Evolutionary conservation across 306 rosid species (phyloP).

Genomic region (Cajanus cajan): DNA sequence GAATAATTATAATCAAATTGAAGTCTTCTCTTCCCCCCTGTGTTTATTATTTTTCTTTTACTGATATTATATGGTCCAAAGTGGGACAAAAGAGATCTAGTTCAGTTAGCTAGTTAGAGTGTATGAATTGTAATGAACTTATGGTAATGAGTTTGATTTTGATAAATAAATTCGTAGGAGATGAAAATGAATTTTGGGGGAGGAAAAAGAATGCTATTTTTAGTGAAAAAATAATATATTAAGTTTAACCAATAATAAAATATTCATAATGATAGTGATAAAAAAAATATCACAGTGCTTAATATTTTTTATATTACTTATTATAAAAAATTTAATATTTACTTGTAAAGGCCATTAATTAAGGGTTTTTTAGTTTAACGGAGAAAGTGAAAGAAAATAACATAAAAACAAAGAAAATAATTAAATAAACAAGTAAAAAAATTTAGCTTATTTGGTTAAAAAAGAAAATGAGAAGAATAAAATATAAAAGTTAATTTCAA

Average conservation of each 20-base stretch:
- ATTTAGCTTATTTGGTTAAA: too few relatives aligned
- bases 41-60: background rate
- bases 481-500: too few relatives aligned
- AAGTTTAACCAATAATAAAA: background rate
- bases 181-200: too few relatives aligned
- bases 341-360: background rate
- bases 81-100: background rate
- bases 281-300: background rate
- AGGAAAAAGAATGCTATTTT: background rate
- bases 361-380: too few relatives aligned
- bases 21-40: background rate
- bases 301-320: background rate
- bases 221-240: background rate
- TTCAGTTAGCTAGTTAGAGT: too few relatives aligned
- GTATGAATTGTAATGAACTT: too few relatives aligned
- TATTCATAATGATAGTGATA: background rate
- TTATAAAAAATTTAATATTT: background rate
- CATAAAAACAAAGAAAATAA: too few relatives aligned
- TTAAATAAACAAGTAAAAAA: too few relatives aligned
- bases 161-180: too few relatives aligned
- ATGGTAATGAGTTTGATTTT: too few relatives aligned
- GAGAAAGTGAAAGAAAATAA: too few relatives aligned
- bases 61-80: background rate
- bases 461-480: too few relatives aligned
- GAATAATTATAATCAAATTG: background rate